Conservation (phyloP, 2,329 filamentous ascomycete genomes). For the Leptodontidium sp. region DNA sequence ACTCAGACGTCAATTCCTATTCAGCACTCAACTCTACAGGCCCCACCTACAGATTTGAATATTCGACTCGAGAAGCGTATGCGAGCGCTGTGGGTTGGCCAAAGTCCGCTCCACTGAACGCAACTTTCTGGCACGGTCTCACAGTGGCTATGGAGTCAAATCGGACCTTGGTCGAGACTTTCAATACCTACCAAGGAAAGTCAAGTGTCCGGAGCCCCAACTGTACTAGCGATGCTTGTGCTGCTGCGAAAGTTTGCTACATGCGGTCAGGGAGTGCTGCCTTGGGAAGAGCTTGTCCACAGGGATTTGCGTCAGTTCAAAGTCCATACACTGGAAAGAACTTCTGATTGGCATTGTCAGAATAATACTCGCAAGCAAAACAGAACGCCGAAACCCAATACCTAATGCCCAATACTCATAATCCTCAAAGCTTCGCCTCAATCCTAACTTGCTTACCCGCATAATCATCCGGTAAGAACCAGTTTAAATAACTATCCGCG, state of each 20-base stretch:
- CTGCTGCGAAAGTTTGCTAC: constrained; percentile 64
- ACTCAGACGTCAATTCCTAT: constrained; percentile 58
- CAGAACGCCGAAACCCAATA: not conserved
- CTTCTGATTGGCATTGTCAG: constrained; percentile 35
- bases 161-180: constrained; percentile 55
- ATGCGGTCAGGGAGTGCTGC: constrained; percentile 63
- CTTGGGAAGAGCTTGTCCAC: constrained; percentile 59
- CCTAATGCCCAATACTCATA: not conserved
- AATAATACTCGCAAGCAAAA: not conserved
- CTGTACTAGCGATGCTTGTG: constrained; percentile 60
- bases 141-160: constrained; percentile 65
- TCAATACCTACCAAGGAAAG: constrained; percentile 62
- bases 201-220: constrained; percentile 58
- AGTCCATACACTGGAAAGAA: constrained; percentile 49
- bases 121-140: constrained; percentile 65
- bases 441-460: constrained; percentile 20
- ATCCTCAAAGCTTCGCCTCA: constrained; percentile 19
- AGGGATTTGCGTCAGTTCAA: constrained; percentile 56
- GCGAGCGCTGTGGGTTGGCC: constrained; percentile 55
- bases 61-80: constrained; percentile 60
- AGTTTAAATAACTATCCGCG: constrained; percentile 19
- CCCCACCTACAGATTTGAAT: constrained; percentile 58
- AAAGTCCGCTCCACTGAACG: constrained; percentile 59
- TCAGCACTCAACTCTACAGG: constrained; percentile 51
- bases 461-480: constrained; percentile 23